Percentiles rank a stretch among this genome's conserved stretches.
Conservation (phyloP, 257 asterid genomes). For the Solanum peruvianum region DNA sequence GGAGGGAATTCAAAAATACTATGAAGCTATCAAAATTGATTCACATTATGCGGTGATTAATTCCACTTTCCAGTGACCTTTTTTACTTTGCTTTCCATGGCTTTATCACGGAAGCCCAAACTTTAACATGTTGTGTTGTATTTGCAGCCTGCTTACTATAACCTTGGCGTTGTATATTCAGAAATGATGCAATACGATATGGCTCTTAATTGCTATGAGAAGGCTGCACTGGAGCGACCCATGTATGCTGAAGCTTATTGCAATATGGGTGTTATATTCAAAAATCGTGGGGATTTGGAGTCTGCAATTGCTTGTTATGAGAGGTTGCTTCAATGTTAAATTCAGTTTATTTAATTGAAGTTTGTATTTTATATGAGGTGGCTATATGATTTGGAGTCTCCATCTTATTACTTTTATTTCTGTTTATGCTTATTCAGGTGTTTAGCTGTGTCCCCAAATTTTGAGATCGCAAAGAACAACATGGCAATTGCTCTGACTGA, state of each 20-base stretch:
- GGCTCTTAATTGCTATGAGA: constrained; percentile 90
- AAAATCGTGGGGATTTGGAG: constrained; percentile 95
- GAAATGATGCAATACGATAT: constrained; percentile 99
- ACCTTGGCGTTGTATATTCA: constrained; percentile 97
- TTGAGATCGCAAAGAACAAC: constrained; percentile 97
- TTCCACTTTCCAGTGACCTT: background rate
- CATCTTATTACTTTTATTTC: constrained; percentile 11
- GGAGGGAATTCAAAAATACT: constrained; percentile 93
- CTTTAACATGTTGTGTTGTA: background rate
- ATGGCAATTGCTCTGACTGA: constrained; percentile 99
- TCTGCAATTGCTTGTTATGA: constrained; percentile 97
- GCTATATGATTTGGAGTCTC: background rate
- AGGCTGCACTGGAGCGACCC: constrained; percentile 93
- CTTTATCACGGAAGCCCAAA: background rate
- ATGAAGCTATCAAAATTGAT: constrained; percentile 86
- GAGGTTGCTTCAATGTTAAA: constrained; percentile 30
- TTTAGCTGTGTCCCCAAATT: constrained; percentile 91
- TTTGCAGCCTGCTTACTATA: constrained; percentile 96
- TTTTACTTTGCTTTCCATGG: background rate
- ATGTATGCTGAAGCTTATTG: constrained; percentile 99
- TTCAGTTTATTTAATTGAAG: background rate
- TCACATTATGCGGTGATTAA: constrained; percentile 80
- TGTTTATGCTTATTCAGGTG: constrained; percentile 46
- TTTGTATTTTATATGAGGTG: constrained; percentile 1
- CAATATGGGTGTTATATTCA: constrained; percentile 96